A percentile compares a stretch with the other conserved stretches of the same genome.
Conservation (phyloP, 2,329 filamentous ascomycete genomes). For the Pseudogymnoascus sp. region DNA sequence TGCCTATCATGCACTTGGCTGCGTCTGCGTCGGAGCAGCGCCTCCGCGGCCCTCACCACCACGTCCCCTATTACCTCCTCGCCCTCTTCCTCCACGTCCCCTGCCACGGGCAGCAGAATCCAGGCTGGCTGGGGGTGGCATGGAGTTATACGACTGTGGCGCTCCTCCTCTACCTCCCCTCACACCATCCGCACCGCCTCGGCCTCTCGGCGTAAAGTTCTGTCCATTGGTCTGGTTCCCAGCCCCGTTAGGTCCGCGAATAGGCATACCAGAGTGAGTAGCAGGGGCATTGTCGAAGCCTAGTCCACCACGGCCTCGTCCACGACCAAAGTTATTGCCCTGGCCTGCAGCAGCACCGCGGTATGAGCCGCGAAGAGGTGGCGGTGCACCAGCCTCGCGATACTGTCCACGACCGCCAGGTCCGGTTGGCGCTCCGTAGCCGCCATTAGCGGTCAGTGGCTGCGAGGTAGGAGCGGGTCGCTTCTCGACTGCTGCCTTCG, state of each 20-base stretch:
- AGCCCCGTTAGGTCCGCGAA: background rate
- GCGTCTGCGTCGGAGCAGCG: conserved; percentile 9
- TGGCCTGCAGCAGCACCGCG: conserved; percentile 46
- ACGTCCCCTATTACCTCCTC: conserved; percentile 15
- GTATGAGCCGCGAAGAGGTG: conserved; percentile 48
- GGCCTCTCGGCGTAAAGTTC: background rate
- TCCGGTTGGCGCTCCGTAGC: conserved; percentile 45
- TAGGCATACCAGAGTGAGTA: background rate
- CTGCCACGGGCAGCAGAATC: conserved; percentile 34
- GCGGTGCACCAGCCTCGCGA: conserved; percentile 46
- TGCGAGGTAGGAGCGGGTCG: conserved; percentile 38
- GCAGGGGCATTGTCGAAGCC: conserved; percentile 18
- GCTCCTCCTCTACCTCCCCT: background rate
- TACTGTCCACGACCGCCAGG: conserved; percentile 54
- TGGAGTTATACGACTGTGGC: conserved; percentile 40
- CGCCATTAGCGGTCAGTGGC: conserved; percentile 42
- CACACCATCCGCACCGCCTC: background rate
- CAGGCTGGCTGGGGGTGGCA: conserved; percentile 52
- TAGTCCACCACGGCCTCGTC: conserved; percentile 29
- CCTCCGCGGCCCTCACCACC: conserved; percentile 16
- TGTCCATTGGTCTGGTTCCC: background rate
- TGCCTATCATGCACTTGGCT: background rate
- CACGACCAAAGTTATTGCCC: conserved; percentile 32
- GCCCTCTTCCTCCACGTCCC: conserved; percentile 21
- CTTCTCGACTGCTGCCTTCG: conserved; percentile 49